Evolutionary conservation across 2,329 filamentous ascomycete genomes (phyloP), one percentile per base, ranked within the genome.

Genomic region (Pseudocercospora macadamiae): DNA sequence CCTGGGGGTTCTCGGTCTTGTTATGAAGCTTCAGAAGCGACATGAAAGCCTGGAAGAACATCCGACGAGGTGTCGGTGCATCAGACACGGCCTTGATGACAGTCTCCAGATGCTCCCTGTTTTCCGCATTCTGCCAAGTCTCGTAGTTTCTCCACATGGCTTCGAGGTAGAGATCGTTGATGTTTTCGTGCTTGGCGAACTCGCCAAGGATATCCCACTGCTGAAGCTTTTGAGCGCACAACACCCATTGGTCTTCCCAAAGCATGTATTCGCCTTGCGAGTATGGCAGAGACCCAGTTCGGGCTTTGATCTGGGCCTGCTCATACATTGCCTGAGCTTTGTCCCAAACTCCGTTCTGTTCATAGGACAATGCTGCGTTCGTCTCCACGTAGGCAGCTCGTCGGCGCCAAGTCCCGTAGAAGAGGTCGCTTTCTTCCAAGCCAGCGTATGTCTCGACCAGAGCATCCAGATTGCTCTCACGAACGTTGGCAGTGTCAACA

Each of bases 11-110:
- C 73, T 97, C 93, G 63, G 90, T 87, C 76, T 96, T 93, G 68
- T 91, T 89, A 75, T 97, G 93, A 64, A 96, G 87, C 75, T 97
- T 97, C 63, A 99, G 86, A 32, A 99, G 82, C 1, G 92, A 90
- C 89, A 97, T 96, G 78, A 99, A 99, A 0, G 93, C 91, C 74
- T 97, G 93, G 86, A 99, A 99, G 82, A 99, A 99, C 37, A 91
- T 89, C 54, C 95, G 85, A 60, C 95, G 84, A 19, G 95, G 93
- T 0, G 96, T 99, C 1, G 96, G 95, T 0, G 96, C 93, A 75
- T 99, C 95, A 80, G 96, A 97, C 16, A 99, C 90, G 49, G 93
- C 93, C 78, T 97, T 97, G 75, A 99, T 96, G 56, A 97, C 88
- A 55, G 87, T 89, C 69, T 97, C 93, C 34, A 99, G 82, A 68